Evolutionary conservation across 163 green algal species (phyloP), one percentile per base, ranked within the genome.

Genomic region (Prototheca wickerhamii): DNA sequence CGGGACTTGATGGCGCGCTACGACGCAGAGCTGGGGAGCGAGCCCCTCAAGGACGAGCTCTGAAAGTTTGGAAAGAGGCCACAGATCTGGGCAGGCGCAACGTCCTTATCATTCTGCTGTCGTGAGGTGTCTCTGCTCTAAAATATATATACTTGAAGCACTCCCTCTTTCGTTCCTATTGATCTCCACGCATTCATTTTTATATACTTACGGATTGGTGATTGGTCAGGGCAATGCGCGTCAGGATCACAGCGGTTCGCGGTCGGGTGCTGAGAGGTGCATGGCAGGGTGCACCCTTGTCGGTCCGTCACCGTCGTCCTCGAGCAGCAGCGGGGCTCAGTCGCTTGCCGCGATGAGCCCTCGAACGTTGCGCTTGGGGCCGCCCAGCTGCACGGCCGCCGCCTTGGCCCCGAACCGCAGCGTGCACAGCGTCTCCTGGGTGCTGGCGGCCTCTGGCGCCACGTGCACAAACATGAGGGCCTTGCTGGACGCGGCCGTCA

Each of bases 391-490:
- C 28, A 82, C 90, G 4, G 84, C 85, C 60, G 95, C 95, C 34
- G 96, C 90, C 75, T 97, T 96, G 51, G 84, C 68, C 2, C 89
- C 93, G 78, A 99, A 99, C 56, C 90, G 83, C 64, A 99, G 78
- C 8, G 86, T 93, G 82, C 89, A 96, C 52, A 97, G 69, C 2
- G 80, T 89, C 73, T 99, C 93, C 23, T 76, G 60, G 7, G 81
- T 79, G 55, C 79, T 84, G 2, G 57, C 66, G 4, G 54, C 44
- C 30, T 85, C 74, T 15, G 93, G 93, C 6, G 82, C 76, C 23
- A 97, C 76, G 75, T 97, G 97, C 59, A 97, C 86, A 78, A 99
- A 92, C 91, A 95, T 91, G 33, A 92, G 76, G 33, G 84, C 86
- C 72, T 92, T 92, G 55, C 79, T 78, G 64, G 87, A 82, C 23